A percentile compares a stretch with the other conserved stretches of the same genome.
These are phyloP conservation scores for Penicillium subrubescens DNA, from an alignment of 495 filamentous ascomycete genomes.

Conservation along the genomic window DNA sequence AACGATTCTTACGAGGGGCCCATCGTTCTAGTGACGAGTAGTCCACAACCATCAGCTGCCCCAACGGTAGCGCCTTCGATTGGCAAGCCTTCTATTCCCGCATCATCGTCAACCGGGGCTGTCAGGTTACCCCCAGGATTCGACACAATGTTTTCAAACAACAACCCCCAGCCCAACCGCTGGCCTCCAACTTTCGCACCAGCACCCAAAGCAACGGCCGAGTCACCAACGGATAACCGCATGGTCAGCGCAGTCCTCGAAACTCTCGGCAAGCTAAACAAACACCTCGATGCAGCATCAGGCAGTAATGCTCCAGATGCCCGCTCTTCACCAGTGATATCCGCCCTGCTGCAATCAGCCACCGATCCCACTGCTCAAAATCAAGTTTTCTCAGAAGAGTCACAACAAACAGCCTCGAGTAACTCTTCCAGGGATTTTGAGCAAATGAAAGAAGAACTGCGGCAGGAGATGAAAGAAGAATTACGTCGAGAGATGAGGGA, in stretches of 20 bases:
- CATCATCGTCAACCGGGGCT: slow-evolving; percentile 9
- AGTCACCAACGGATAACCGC: slow-evolving; percentile 16
- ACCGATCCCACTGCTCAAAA: slow-evolving; percentile 15
- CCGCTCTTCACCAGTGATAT: slow-evolving; percentile 25
- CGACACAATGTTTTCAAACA: slow-evolving; percentile 40
- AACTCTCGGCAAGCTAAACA: slow-evolving; percentile 42
- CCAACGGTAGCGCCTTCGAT: background rate
- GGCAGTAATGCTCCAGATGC: slow-evolving; percentile 14
- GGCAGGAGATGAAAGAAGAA: slow-evolving; percentile 41
- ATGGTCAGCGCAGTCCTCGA: slow-evolving; percentile 41
- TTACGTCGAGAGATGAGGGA: slow-evolving; percentile 37
- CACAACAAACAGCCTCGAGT: background rate
- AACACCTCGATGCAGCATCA: slow-evolving; percentile 36
- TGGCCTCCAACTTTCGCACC: background rate
- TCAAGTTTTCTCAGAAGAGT: background rate
- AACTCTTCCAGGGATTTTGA: slow-evolving; percentile 12
- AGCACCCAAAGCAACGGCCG: background rate
- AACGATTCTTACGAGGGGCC: slow-evolving; percentile 5
- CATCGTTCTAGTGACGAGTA: background rate
- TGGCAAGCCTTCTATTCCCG: slow-evolving; percentile 1
- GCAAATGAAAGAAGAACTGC: slow-evolving; percentile 42
- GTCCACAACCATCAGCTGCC: slow-evolving; percentile 7
- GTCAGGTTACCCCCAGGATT: slow-evolving; percentile 43
- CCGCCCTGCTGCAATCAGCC: slow-evolving; percentile 26
- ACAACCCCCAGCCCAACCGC: background rate